Conservation (phyloP, 208 protist genomes). For the Sergeia podlipaevii region DNA sequence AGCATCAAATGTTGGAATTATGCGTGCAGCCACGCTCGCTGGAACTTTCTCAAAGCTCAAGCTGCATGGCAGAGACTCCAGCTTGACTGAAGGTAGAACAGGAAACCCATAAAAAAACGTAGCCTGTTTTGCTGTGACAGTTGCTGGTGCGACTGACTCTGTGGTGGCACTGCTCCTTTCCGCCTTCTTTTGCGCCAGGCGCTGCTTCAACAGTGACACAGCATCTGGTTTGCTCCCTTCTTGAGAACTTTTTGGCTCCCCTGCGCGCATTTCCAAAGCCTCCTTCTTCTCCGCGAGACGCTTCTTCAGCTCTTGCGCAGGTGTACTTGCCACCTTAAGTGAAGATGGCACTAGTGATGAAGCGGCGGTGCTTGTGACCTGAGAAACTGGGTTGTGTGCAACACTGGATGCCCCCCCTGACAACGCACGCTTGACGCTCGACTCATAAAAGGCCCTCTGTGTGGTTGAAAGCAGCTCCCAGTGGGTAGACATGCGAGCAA, state of each 20-base stretch:
- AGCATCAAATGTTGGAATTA: too few relatives aligned
- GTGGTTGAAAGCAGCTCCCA: conserved; percentile 60
- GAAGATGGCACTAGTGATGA: background rate
- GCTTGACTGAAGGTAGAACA: too few relatives aligned
- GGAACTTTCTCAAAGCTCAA: too few relatives aligned
- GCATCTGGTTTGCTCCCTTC: background rate
- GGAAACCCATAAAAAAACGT: too few relatives aligned
- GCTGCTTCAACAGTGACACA: conserved; percentile 8
- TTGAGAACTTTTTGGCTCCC: too few relatives aligned
- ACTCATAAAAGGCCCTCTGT: conserved; percentile 82
- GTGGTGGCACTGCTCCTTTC: background rate
- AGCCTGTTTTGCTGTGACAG: too few relatives aligned
- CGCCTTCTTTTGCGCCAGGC: conserved; percentile 16
- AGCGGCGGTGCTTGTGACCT: background rate
- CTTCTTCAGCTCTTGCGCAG: conserved; percentile 30
- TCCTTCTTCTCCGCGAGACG: conserved; percentile 44
- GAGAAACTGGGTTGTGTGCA: background rate
- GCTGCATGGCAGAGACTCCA: too few relatives aligned
- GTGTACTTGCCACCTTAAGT: background rate
- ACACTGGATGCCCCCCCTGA: background rate
- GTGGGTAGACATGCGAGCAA: conserved; percentile 50
- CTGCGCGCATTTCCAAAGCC: conserved; percentile 14
- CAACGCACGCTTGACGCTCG: conserved; percentile 50
- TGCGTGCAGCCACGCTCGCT: too few relatives aligned
- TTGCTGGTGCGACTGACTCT: too few relatives aligned